Percentiles rank a stretch among this genome's conserved stretches.
Conservation (phyloP, 2,329 filamentous ascomycete species). For the Claviceps lovelessii region DNA sequence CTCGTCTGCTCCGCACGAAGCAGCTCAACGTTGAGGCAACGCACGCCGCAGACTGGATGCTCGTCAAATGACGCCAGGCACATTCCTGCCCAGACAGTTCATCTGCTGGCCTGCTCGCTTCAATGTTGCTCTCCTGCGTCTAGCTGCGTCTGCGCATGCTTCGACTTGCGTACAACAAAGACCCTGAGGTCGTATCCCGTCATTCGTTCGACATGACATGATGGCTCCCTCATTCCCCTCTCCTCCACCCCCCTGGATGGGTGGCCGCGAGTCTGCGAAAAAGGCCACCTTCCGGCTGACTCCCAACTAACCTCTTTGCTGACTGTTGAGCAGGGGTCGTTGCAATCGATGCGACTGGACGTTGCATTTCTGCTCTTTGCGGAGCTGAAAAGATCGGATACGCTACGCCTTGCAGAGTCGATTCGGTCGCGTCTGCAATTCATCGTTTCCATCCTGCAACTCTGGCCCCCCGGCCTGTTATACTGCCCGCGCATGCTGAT, state of each 20-base stretch:
- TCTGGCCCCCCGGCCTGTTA: neutral
- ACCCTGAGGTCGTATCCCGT: neutral
- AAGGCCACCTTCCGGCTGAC: neutral
- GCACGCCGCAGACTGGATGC: neutral
- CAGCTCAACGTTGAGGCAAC: neutral
- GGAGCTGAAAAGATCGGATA: slow-evolving; percentile 4
- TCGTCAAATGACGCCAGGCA: neutral
- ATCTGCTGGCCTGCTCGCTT: neutral
- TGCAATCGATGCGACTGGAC: slow-evolving; percentile 1
- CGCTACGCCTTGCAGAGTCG: slow-evolving; percentile 2
- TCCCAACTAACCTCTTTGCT: neutral
- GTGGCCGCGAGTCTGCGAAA: neutral
- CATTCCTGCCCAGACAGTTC: neutral
- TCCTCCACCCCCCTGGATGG: neutral
- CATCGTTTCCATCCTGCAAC: neutral
- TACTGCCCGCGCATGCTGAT: neutral
- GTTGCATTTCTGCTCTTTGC: slow-evolving; percentile 1
- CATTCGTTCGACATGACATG: neutral
- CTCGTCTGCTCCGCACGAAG: neutral
- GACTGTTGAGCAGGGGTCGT: neutral
- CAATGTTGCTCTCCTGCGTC: neutral
- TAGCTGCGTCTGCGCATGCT: neutral
- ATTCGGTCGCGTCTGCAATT: neutral
- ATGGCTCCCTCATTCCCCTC: too few species aligned
- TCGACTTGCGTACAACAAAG: neutral